Base-by-base conservation (phyloP, 2,329 filamentous ascomycete species). In the Thelonectria rubi region DNA sequence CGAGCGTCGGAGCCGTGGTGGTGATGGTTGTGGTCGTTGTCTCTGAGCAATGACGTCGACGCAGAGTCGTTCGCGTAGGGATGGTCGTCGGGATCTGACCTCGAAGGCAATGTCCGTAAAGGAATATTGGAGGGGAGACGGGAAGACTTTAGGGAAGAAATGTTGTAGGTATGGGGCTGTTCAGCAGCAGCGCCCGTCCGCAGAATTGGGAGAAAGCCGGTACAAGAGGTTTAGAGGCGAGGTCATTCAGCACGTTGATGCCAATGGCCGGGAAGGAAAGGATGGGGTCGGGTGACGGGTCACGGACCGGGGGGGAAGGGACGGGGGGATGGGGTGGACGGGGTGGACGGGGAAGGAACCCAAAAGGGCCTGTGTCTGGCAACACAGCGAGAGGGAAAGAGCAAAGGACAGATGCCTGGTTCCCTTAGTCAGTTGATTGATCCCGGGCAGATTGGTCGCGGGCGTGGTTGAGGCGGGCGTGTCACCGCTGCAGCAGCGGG, bases 61-160 rank as follows among this genome's bases (percentile, higher is more conserved):
- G 73, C 77, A 72, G 74, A 79, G 74, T 78, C 81, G 75, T 63
- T 73, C 75, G 71, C 79, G 79, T 69, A 77, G 21, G 60, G 50
- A 54, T 76, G 75, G 69, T 77, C 72, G 61, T 78, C 74, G 65
- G 71, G 67, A 63, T 72, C 69, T 63, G 72, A 65, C 56, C 75
- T 75, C 46, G 77, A 76, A 66, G 83, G 76, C 72, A 97, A 83
- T 73, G 89, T 90, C 78, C 91, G 91, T 74, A 97, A 86, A 73
- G 94, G 94, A 77, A 97, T 97, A 81, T 91, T 92, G 80, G 91
- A 92, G 77, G 86, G 86, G 69, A 91, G 88, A 81, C 89, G 88
- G 79, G 84, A 85, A 72, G 83, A 83, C 69, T 80, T 84, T 85
- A 85, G 81, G 76, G 88, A 84, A 88, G 91, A 86, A 97, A 97